A percentile compares a stretch with the other conserved stretches of the same genome.
Conservation (phyloP, 148 eudicot genomes). For the Rhododendron ferrugineum region DNA sequence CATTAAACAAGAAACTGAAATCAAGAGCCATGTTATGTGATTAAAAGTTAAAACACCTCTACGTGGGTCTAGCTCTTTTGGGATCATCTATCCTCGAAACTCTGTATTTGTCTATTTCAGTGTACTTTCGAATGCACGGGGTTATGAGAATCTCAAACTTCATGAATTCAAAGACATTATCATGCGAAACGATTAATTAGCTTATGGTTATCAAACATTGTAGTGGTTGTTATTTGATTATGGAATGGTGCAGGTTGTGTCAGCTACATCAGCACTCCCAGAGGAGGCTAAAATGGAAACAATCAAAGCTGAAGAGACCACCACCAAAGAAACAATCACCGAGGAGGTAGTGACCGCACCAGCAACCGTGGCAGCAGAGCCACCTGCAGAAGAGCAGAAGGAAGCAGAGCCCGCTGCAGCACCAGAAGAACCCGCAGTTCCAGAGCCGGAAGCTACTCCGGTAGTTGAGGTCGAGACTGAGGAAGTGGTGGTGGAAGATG, state of each 20-base stretch:
- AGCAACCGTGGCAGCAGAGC: neutral
- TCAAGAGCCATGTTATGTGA: neutral
- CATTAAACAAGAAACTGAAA: neutral
- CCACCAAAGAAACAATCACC: neutral
- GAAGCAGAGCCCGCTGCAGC: neutral
- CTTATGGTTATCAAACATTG: neutral
- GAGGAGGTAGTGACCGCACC: slow-evolving; percentile 10
- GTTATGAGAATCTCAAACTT: neutral
- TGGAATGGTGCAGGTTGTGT: slow-evolving; percentile 20
- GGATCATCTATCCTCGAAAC: neutral
- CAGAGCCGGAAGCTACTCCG: neutral
- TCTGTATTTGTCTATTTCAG: too few species aligned
- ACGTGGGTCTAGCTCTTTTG: neutral
- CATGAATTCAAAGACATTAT: neutral
- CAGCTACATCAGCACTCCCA: slow-evolving; percentile 22
- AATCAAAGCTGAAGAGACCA: slow-evolving; percentile 7
- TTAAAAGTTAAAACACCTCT: neutral
- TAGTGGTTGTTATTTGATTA: neutral
- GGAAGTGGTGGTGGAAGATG: slow-evolving; percentile 12
- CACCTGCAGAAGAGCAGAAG: neutral
- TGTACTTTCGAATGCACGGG: neutral
- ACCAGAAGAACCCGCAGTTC: neutral
- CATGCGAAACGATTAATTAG: neutral
- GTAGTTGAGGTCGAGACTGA: neutral
- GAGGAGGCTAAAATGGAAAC: slow-evolving; percentile 15